These are phyloP conservation scores for Cryptosporidium muris DNA, from an alignment of 169 alveolate genomes.

Conservation along the genomic window DNA sequence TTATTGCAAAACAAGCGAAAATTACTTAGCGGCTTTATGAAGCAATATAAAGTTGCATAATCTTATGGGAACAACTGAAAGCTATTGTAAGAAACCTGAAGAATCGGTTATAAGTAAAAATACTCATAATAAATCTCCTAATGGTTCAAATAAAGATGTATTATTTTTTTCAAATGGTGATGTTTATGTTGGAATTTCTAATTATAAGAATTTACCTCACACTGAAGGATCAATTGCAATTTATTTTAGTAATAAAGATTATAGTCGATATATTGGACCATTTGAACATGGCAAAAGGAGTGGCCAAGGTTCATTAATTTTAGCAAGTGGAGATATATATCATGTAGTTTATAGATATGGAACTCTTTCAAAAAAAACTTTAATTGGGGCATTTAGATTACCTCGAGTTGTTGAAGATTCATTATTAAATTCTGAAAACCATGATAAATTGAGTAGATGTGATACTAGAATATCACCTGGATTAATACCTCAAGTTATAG, in stretches of 20 bases:
- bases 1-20: too few species aligned
- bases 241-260: conserved; percentile 18
- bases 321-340: conserved; percentile 18
- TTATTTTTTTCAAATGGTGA: conserved; percentile 36
- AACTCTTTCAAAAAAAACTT: background rate
- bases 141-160: background rate
- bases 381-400: background rate
- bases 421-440: too few species aligned
- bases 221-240: background rate
- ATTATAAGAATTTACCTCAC: background rate
- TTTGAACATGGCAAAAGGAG: background rate
- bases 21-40: too few species aligned
- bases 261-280: conserved; percentile 40
- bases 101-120: too few species aligned
- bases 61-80: too few species aligned
- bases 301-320: conserved; percentile 7
- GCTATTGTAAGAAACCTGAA: too few species aligned
- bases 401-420: background rate
- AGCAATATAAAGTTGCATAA: too few species aligned
- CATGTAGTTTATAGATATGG: conserved; percentile 9
- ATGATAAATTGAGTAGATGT: background rate
- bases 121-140: too few species aligned
- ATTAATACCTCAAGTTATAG: background rate
- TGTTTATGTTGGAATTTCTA: conserved; percentile 4
- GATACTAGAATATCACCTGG: background rate